Evolutionary conservation across 352 stramenopile species (phyloP).

Genomic region (Plasmopara muralis): DNA sequence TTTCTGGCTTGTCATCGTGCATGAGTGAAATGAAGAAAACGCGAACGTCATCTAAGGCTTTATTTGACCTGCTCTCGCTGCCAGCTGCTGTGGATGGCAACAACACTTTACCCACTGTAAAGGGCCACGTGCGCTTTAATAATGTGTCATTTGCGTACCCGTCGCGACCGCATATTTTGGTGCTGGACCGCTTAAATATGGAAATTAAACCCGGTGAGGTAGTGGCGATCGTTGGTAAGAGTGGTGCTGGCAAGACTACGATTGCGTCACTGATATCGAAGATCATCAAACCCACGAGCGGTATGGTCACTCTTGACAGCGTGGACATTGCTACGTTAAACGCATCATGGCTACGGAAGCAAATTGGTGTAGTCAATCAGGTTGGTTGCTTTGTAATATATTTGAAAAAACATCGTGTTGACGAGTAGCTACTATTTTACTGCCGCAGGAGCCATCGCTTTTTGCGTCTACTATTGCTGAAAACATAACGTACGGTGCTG

Average conservation of each 20-base stretch:
- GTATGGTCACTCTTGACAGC: slow-evolving; percentile 57
- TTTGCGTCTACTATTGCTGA: slow-evolving; percentile 76
- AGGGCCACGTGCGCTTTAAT: slow-evolving; percentile 67
- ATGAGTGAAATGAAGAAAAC: slow-evolving; percentile 71
- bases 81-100: slow-evolving; percentile 35
- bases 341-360: slow-evolving; percentile 68
- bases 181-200: slow-evolving; percentile 59
- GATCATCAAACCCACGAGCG: slow-evolving; percentile 55
- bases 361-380: slow-evolving; percentile 85
- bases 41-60: slow-evolving; percentile 59
- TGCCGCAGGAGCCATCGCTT: slow-evolving; percentile 55
- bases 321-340: slow-evolving; percentile 62
- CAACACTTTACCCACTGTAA: slow-evolving; percentile 36
- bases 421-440: slow-evolving; percentile 10
- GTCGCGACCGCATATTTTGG: slow-evolving; percentile 57
- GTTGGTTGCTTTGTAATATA: slow-evolving; percentile 10
- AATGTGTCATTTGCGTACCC: slow-evolving; percentile 82
- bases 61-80: slow-evolving; percentile 62
- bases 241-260: slow-evolving; percentile 80
- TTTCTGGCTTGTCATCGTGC: slow-evolving; percentile 82
- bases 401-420: slow-evolving; percentile 2
- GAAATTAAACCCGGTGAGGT: slow-evolving; percentile 75
- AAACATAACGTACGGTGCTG: slow-evolving; percentile 81
- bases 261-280: slow-evolving; percentile 77
- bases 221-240: slow-evolving; percentile 81